Percentiles rank a stretch among this genome's conserved stretches.
Conservation (phyloP, 257 asterid species). For the Nicotiana benthamiana region DNA sequence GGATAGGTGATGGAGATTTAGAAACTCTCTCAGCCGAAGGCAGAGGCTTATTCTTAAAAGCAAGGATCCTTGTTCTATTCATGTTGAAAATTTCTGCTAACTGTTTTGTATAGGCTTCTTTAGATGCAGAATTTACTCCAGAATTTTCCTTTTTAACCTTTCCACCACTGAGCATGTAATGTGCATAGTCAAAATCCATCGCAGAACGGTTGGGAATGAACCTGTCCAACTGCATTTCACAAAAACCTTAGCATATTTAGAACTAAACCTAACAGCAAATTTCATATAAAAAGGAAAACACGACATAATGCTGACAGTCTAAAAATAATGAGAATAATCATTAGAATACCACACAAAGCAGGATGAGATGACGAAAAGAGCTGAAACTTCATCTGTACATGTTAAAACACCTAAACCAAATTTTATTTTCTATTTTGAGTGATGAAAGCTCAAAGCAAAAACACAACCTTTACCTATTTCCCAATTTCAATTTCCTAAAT, state of each 20-base stretch:
- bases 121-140: constrained; percentile 47
- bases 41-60: constrained; percentile 87
- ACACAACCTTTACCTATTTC: neutral
- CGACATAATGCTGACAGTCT: neutral
- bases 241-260: neutral
- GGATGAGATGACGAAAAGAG: neutral
- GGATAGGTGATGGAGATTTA: constrained; percentile 30
- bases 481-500: neutral
- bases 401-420: neutral
- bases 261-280: neutral
- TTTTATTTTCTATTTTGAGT: neutral
- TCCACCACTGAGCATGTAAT: constrained; percentile 68
- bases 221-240: constrained; percentile 65
- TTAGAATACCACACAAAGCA: neutral
- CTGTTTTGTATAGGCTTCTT: constrained; percentile 73
- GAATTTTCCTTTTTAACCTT: constrained; percentile 83
- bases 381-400: neutral
- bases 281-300: neutral
- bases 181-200: constrained; percentile 84
- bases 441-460: neutral
- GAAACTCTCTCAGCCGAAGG: constrained; percentile 48
- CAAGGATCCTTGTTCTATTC: constrained; percentile 75
- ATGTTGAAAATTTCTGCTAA: constrained; percentile 80
- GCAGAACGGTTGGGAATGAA: constrained; percentile 96
- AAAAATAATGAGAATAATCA: neutral